Percentiles rank a stretch among this genome's conserved stretches.
Evolutionary conservation across 1,284 basidiomycete species (phyloP).

Genomic region (Ceratobasidium sp.): DNA sequence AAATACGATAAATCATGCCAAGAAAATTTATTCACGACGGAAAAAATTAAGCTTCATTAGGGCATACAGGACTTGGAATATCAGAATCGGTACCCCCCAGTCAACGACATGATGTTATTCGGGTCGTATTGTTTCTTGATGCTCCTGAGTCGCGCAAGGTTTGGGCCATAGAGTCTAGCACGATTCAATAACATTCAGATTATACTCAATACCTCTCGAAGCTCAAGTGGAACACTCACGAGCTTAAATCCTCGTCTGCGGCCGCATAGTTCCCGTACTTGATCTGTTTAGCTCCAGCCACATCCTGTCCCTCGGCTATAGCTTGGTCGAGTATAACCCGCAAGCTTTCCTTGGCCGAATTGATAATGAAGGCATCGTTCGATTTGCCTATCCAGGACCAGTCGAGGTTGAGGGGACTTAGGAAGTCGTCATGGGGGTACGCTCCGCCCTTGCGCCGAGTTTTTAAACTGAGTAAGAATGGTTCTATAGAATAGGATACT

Average conservation of each 20-base stretch:
- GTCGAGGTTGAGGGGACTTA: constrained; percentile 65
- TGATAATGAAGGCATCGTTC: constrained; percentile 60
- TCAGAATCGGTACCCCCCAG: constrained; percentile 62
- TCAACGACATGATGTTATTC: constrained; percentile 66
- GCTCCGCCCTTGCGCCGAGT: constrained; percentile 57
- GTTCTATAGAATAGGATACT: constrained; percentile 68
- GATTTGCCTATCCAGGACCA: constrained; percentile 59
- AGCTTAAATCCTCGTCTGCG: constrained; percentile 4
- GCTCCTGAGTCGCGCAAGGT: constrained; percentile 58
- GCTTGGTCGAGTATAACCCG: constrained; percentile 59
- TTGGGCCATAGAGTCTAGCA: constrained; percentile 62
- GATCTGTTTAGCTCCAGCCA: constrained; percentile 56
- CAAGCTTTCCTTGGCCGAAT: constrained; percentile 59
- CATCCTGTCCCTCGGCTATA: constrained; percentile 60
- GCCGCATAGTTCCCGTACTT: constrained; percentile 68
- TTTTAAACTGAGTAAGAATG: constrained; percentile 65
- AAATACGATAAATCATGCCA: too few species aligned
- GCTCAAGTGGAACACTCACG: constrained; percentile 4
- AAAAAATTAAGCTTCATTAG: too few species aligned
- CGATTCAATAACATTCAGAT: constrained; percentile 57
- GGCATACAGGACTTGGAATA: not conserved
- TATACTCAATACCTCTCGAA: constrained; percentile 55
- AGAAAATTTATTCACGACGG: too few species aligned
- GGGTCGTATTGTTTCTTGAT: constrained; percentile 65
- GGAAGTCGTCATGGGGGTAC: constrained; percentile 57